These are phyloP conservation scores for Yarrowia phangngaensis DNA, from an alignment of 805 yeast genomes.

Conservation along the genomic window DNA sequence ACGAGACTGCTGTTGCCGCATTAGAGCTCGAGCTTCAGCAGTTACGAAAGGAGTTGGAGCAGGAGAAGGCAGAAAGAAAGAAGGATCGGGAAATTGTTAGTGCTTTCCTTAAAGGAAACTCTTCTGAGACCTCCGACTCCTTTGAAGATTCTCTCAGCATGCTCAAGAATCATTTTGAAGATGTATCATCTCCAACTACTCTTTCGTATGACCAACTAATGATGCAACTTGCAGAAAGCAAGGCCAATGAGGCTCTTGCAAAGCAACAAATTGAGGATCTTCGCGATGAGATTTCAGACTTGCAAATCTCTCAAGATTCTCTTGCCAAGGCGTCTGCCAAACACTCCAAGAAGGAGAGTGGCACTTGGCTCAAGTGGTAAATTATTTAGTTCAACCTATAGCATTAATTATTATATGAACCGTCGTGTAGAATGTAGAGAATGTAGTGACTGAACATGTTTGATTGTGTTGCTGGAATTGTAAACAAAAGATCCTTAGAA, in stretches of 20 bases:
- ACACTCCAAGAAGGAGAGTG: slow-evolving; percentile 25
- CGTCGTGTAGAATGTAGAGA: neutral
- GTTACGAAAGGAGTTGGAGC: slow-evolving; percentile 20
- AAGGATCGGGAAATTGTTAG: slow-evolving; percentile 10
- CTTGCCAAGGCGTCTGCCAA: slow-evolving; percentile 20
- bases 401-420: neutral
- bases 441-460: too few species aligned
- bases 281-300: slow-evolving; percentile 28
- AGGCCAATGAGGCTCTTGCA: slow-evolving; percentile 36
- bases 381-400: slow-evolving; percentile 24
- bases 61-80: slow-evolving; percentile 16
- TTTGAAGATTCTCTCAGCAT: slow-evolving; percentile 14
- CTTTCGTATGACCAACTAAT: slow-evolving; percentile 34
- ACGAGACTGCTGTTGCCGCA: slow-evolving; percentile 22
- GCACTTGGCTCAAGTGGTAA: slow-evolving; percentile 26
- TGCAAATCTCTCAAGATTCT: slow-evolving; percentile 16
- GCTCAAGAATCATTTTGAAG: slow-evolving; percentile 31
- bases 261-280: slow-evolving; percentile 36
- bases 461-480: too few species aligned
- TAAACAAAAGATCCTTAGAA: too few species aligned
- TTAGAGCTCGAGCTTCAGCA: slow-evolving; percentile 17
- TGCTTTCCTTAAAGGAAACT: slow-evolving; percentile 1
- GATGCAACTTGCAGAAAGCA: slow-evolving; percentile 36
- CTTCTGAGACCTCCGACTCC: slow-evolving; percentile 11
- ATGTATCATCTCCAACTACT: neutral